These are phyloP conservation scores for Nicotiana undulata DNA, from an alignment of 257 asterid genomes.

Conservation along the genomic window DNA sequence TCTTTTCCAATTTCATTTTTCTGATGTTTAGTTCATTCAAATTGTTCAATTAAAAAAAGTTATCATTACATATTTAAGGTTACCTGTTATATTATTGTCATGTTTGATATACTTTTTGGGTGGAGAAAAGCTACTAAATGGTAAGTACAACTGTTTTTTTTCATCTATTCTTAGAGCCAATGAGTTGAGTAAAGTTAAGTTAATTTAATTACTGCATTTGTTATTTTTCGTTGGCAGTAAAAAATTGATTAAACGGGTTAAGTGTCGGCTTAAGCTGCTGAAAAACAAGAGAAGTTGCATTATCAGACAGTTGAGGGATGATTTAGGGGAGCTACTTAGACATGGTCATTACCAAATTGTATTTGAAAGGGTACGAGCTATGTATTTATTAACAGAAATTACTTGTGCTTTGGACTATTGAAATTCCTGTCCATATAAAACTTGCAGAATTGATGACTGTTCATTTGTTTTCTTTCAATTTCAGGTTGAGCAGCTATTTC, in stretches of 20 bases:
- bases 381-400: not conserved
- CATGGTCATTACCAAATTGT: slow-evolving; percentile 52
- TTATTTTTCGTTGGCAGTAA: slow-evolving; percentile 31
- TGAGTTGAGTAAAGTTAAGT: not conserved
- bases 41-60: too few relatives aligned
- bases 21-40: too few relatives aligned
- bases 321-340: slow-evolving; percentile 61
- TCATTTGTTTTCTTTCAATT: not conserved
- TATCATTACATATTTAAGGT: not conserved
- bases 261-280: slow-evolving; percentile 55
- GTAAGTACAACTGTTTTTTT: slow-evolving; percentile 12
- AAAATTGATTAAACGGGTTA: slow-evolving; percentile 46
- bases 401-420: not conserved
- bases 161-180: not conserved
- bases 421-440: not conserved
- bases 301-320: slow-evolving; percentile 47
- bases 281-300: slow-evolving; percentile 58
- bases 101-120: slow-evolving; percentile 60
- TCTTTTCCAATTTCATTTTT: not conserved
- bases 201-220: not conserved
- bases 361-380: slow-evolving; percentile 44
- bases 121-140: slow-evolving; percentile 93
- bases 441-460: not conserved
- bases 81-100: not conserved
- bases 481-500: slow-evolving; percentile 67